Evolutionary conservation across 495 filamentous ascomycete genomes (phyloP).

Genomic region (Xylaria grammica): DNA sequence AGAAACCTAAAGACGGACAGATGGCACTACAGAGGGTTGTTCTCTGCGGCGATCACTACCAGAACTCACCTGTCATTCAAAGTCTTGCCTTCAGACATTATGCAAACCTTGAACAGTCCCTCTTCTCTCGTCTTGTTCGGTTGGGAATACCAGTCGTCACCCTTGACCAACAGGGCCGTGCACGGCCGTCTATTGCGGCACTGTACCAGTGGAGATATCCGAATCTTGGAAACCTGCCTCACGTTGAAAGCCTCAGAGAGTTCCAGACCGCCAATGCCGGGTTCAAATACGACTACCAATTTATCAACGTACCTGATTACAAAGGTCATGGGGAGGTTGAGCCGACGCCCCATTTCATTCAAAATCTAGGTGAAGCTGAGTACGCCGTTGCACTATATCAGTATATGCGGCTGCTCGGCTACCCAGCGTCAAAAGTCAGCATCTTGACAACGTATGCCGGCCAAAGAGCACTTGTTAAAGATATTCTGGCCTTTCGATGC

Average conservation of each 20-base stretch:
- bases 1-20: slow-evolving; percentile 76
- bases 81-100: slow-evolving; percentile 96
- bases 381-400: slow-evolving; percentile 94
- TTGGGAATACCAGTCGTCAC: slow-evolving; percentile 88
- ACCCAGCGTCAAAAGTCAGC: slow-evolving; percentile 87
- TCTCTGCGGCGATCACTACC: slow-evolving; percentile 92
- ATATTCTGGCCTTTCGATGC: slow-evolving; percentile 88
- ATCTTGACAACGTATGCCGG: slow-evolving; percentile 95
- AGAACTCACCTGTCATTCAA: slow-evolving; percentile 95
- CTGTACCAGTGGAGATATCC: slow-evolving; percentile 95
- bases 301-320: slow-evolving; percentile 95
- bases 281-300: slow-evolving; percentile 93
- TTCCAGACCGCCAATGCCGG: slow-evolving; percentile 88
- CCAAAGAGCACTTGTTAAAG: slow-evolving; percentile 87
- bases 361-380: slow-evolving; percentile 96
- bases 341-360: slow-evolving; percentile 94
- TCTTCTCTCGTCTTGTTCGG: slow-evolving; percentile 89
- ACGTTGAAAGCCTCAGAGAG: slow-evolving; percentile 68
- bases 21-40: slow-evolving; percentile 84
- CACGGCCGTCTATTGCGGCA: slow-evolving; percentile 81
- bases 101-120: slow-evolving; percentile 91
- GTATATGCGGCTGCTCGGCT: slow-evolving; percentile 97
- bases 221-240: slow-evolving; percentile 77
- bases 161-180: slow-evolving; percentile 91
- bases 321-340: slow-evolving; percentile 88